Base-by-base conservation (phyloP, 306 rosid species). In the Ochetophila trinervis region DNA sequence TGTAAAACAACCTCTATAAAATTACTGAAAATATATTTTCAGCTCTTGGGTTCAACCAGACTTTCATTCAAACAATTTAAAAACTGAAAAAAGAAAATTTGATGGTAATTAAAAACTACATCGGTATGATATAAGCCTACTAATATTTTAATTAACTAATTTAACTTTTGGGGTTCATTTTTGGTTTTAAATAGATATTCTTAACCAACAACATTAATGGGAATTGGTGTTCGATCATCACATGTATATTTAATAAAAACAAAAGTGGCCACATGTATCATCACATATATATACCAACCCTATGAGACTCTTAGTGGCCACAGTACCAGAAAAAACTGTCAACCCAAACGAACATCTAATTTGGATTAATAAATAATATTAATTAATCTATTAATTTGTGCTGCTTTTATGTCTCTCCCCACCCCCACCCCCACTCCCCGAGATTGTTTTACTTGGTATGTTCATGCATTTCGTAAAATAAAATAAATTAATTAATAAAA, bases 291-390 rank as follows among this genome's bases (percentile, higher is more conserved):
- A 15, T 21, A 56, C 52, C 34, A 23, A 5, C 57, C 70, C 84
- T 79, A 79, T 40, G 14, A 70, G 60, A 49, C 82, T 74, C 76
- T 66, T 50, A 4, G 32, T 27, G 32, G 32, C 32, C 32, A 2
- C 32, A 1, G 49, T 79, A 88, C 86, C 89, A 20, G 89, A 84
- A 84, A 83, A 84, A 88, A 84, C 96, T 78, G 79, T 91, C 68
- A 83, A 86, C 82, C 76, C 37, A 49, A 60, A 83, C 78, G 62
- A 70, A 78, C 82, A 53, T 21, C 15, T 64, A 23, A 20, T 69
- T n/a, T 70, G 15, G 36, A 53, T 68, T 56, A 67, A 24, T 61
- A 65, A 44, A 20, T 11, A 44, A 45, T 23, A 22, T n/a, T 49
- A 4, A 62, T 68, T 54, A 65, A 53, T 62, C 35, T 20, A 42